A percentile compares a stretch with the other conserved stretches of the same genome.
phyloP scores from a whole-genome alignment of 1,284 basidiomycete genomes.

The Apiotrichum sp. region DNA sequence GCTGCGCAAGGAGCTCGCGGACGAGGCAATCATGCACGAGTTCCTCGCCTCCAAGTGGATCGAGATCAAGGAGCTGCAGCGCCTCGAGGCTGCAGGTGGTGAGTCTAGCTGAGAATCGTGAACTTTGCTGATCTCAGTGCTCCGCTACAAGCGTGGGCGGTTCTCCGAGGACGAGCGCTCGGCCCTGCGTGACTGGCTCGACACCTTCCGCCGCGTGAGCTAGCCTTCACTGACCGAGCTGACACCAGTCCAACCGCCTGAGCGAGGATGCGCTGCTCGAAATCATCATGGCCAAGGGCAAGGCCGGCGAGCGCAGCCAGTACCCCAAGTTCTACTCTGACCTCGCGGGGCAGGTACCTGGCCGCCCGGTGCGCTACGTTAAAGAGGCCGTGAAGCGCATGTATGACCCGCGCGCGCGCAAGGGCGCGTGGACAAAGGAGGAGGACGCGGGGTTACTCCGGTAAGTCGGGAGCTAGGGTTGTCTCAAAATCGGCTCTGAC shows the following conservation, averaged over 20 bases:
- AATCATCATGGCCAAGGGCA: constrained; percentile 28
- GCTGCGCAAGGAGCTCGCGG: constrained; percentile 11
- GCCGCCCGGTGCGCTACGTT: constrained; percentile 38
- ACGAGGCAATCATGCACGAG: constrained; percentile 20
- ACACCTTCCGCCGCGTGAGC: constrained; percentile 19
- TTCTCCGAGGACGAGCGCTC: constrained; percentile 26
- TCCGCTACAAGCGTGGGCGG: constrained; percentile 33
- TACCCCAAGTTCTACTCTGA: constrained; percentile 36
- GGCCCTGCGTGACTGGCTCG: constrained; percentile 23
- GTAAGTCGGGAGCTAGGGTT: constrained; percentile 14
- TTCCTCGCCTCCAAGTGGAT: constrained; percentile 31
- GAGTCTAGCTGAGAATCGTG: constrained; percentile 17
- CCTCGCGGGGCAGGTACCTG: constrained; percentile 30
- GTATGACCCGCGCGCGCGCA: constrained; percentile 33
- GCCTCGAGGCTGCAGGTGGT: constrained; percentile 33
- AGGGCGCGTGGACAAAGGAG: constrained; percentile 34
- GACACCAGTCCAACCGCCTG: constrained; percentile 5
- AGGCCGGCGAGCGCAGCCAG: constrained; percentile 15
- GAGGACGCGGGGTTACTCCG: constrained; percentile 32
- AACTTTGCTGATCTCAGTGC: constrained; percentile 21
- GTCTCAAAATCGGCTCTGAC: constrained; percentile 2
- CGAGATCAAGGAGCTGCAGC: constrained; percentile 19
- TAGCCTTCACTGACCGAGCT: not conserved
- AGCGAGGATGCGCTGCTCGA: constrained; percentile 24
- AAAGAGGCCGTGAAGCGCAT: constrained; percentile 32